These are phyloP conservation scores for Helicostylum pulchrum DNA, from an alignment of 192 early-diverging fungal genomes.

Conservation along the genomic window DNA sequence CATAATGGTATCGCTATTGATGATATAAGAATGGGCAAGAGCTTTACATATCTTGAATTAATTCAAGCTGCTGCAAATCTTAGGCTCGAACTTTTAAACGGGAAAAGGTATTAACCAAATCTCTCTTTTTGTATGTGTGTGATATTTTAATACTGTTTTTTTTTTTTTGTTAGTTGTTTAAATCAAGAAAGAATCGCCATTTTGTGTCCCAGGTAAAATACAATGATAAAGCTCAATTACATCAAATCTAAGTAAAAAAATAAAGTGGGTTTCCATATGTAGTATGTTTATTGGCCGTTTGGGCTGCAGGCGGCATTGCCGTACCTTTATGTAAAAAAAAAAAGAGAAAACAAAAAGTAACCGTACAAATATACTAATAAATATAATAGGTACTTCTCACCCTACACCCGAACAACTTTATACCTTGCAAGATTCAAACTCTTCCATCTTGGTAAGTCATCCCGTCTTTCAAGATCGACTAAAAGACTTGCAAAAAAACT, in stretches of 20 bases:
- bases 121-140: neutral
- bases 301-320: constrained; percentile 75
- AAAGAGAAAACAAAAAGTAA: constrained; percentile 4
- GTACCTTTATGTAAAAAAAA: constrained; percentile 67
- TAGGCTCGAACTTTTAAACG: constrained; percentile 21
- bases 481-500: constrained; percentile 1
- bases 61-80: constrained; percentile 32
- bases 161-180: constrained; percentile 22
- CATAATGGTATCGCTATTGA: constrained; percentile 29
- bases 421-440: constrained; percentile 63
- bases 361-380: neutral
- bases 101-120: constrained; percentile 14
- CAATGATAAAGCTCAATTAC: neutral
- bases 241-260: constrained; percentile 43
- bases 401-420: constrained; percentile 75
- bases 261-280: constrained; percentile 66
- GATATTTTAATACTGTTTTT: neutral
- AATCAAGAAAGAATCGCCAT: constrained; percentile 36
- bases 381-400: constrained; percentile 55
- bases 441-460: constrained; percentile 60
- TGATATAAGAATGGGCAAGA: constrained; percentile 21
- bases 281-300: constrained; percentile 68
- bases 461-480: constrained; percentile 40
- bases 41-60: constrained; percentile 31
- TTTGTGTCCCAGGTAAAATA: constrained; percentile 40